A percentile compares a stretch with the other conserved stretches of the same genome.
Conservation (phyloP, 176 grass and related monocot species). For the Aechmea fasciata region DNA sequence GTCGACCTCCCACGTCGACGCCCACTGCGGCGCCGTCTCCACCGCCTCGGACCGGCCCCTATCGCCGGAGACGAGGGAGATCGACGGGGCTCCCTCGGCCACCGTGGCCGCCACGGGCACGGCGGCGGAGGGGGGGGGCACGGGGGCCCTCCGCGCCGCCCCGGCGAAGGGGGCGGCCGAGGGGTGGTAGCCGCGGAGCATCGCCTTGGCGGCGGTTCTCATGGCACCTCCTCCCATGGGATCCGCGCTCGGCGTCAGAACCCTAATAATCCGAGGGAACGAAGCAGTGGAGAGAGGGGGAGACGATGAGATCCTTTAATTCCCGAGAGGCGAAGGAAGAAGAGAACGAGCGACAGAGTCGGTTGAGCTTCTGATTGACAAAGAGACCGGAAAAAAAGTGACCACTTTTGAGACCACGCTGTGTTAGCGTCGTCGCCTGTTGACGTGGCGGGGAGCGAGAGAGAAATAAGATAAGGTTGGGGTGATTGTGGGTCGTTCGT, state of each 20-base stretch:
- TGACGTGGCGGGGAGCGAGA: too few species aligned
- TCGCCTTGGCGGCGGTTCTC: constrained; percentile 55
- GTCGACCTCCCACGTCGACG: constrained; percentile 51
- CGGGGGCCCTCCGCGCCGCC: background rate
- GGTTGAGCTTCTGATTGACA: too few species aligned
- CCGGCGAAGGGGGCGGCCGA: constrained; percentile 5
- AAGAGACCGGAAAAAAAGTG: too few species aligned
- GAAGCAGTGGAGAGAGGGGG: background rate
- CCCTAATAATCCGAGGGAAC: background rate
- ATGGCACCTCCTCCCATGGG: constrained; percentile 49
- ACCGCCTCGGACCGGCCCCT: constrained; percentile 9
- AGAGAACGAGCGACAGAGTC: too few species aligned
- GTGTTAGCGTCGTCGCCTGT: too few species aligned
- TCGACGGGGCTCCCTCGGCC: constrained; percentile 19
- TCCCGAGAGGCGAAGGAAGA: too few species aligned
- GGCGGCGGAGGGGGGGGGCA: constrained; percentile 22
- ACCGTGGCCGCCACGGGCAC: constrained; percentile 13
- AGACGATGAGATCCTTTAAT: too few species aligned
- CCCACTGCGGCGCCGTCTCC: constrained; percentile 23
- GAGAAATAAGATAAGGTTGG: too few species aligned
- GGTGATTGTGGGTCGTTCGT: too few species aligned
- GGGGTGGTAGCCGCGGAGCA: constrained; percentile 12
- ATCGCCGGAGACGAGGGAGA: constrained; percentile 31
- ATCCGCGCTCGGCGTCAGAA: constrained; percentile 2
- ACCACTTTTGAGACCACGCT: too few species aligned